These are phyloP conservation scores for Adenanthera pavonina DNA, from an alignment of 306 rosid species.

Conservation along the genomic window DNA sequence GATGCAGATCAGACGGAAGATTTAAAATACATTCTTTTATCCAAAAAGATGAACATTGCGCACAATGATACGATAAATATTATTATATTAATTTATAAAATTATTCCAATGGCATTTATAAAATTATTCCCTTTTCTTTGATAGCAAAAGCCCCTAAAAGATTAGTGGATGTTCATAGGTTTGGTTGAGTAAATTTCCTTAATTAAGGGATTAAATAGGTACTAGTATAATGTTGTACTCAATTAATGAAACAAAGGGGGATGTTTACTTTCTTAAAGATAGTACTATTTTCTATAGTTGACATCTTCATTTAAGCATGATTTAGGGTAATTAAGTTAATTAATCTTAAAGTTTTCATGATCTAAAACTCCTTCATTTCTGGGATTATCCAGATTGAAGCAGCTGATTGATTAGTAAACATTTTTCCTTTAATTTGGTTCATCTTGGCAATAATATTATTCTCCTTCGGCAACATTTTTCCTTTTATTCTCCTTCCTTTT, in stretches of 20 bases:
- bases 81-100: background rate
- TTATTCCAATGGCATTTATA: no score
- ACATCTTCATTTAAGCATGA: conserved; percentile 20
- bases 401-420: conserved; percentile 20
- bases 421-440: background rate
- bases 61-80: background rate
- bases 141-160: background rate
- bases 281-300: background rate
- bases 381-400: conserved; percentile 15
- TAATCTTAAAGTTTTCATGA: conserved; percentile 10
- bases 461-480: no score
- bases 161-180: background rate
- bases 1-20: no score
- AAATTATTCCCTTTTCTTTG: background rate
- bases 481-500: no score
- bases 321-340: conserved; percentile 9
- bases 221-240: background rate
- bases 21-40: no score
- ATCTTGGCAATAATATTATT: background rate
- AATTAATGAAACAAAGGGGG: background rate
- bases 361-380: background rate
- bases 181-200: background rate
- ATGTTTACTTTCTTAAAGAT: conserved; percentile 3
- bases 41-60: no score
- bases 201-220: conserved; percentile 5